Evolutionary conservation across 208 protist species (phyloP).

Genomic region (Wallacemonas collosoma): DNA sequence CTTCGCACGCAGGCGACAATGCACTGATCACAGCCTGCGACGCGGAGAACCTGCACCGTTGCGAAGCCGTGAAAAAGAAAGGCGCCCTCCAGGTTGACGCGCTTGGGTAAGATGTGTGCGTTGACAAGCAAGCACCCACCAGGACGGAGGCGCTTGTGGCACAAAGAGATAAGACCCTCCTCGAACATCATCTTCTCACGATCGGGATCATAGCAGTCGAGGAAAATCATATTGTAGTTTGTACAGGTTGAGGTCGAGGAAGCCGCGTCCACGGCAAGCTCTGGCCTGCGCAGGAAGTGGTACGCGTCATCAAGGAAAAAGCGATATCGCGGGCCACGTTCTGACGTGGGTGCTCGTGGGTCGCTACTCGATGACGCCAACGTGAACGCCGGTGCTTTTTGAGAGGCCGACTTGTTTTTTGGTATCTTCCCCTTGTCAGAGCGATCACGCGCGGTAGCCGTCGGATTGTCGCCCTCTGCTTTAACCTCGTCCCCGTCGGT

Average conservation of each 20-base stretch:
- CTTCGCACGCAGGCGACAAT: conserved; percentile 52
- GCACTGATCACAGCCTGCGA: conserved; percentile 61
- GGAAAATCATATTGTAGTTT: conserved; percentile 72
- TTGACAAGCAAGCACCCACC: conserved; percentile 74
- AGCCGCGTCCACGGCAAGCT: background rate
- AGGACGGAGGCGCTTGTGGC: conserved; percentile 45
- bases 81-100: conserved; percentile 17
- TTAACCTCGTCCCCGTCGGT: too few species aligned
- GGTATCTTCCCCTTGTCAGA: background rate
- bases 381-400: background rate
- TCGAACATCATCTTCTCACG: conserved; percentile 78
- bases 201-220: conserved; percentile 85
- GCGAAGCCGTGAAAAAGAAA: conserved; percentile 57
- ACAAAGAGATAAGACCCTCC: conserved; percentile 50
- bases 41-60: conserved; percentile 68
- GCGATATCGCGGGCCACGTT: conserved; percentile 31
- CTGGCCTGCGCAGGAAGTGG: conserved; percentile 30
- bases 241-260: background rate
- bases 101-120: conserved; percentile 64
- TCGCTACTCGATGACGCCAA: background rate
- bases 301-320: conserved; percentile 58
- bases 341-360: background rate
- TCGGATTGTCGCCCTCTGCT: too few species aligned
- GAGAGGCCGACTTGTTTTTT: background rate
- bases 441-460: background rate